phyloP scores from a whole-genome alignment of 495 filamentous ascomycete species.

The Hyaloscypha bicolor region DNA sequence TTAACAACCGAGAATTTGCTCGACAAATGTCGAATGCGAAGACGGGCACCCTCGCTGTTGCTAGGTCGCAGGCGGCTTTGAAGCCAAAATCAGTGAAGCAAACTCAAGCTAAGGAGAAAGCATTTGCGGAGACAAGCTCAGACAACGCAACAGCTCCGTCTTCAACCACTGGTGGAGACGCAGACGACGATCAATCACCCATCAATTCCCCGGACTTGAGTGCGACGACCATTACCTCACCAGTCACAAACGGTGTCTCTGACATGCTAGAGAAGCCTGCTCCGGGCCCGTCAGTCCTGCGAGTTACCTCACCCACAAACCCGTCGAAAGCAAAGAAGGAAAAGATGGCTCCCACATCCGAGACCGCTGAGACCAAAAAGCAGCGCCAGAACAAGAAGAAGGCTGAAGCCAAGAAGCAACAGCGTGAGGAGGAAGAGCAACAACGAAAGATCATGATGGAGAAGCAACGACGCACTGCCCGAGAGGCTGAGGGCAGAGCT shows the following conservation, averaged over 20 bases:
- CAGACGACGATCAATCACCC: constrained; percentile 77
- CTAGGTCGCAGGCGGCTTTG: constrained; percentile 52
- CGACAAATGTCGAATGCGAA: constrained; percentile 67
- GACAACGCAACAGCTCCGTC: constrained; percentile 57
- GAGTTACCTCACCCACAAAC: constrained; percentile 67
- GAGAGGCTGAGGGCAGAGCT: constrained; percentile 76
- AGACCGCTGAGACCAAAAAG: constrained; percentile 79
- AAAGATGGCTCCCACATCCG: constrained; percentile 54
- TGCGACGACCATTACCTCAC: constrained; percentile 46
- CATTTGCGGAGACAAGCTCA: constrained; percentile 29
- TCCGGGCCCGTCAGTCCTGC: constrained; percentile 72
- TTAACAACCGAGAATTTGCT: constrained; percentile 73
- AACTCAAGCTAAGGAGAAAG: constrained; percentile 48
- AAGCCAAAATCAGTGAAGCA: constrained; percentile 55
- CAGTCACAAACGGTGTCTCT: constrained; percentile 62
- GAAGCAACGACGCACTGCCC: constrained; percentile 77
- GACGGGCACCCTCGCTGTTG: constrained; percentile 58
- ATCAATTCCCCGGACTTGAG: constrained; percentile 59
- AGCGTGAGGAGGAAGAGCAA: constrained; percentile 73
- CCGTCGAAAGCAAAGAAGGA: constrained; percentile 63
- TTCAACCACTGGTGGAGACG: constrained; percentile 77
- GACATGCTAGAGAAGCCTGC: constrained; percentile 84
- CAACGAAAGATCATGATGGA: constrained; percentile 71
- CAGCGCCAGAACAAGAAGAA: constrained; percentile 85
- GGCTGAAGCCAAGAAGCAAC: constrained; percentile 70